phyloP scores from a whole-genome alignment of 116 monocot species.

The Posidonia oceanica region DNA sequence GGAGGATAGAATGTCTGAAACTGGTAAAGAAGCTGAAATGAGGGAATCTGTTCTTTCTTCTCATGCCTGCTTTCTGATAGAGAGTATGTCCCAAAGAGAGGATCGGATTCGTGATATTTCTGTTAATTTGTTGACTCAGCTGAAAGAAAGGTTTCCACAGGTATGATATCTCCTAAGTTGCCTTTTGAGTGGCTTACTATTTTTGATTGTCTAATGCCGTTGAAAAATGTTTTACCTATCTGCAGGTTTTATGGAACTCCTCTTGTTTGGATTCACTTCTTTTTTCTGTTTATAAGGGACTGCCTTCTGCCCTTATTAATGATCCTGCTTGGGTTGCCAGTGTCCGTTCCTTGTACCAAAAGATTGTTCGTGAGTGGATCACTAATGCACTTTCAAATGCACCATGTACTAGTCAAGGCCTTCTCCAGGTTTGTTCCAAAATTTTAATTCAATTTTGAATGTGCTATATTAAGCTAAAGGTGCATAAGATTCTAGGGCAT shows the following conservation, averaged over 20 bases:
- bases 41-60: constrained; percentile 74
- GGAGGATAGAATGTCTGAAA: constrained; percentile 87
- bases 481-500: no score
- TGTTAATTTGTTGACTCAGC: constrained; percentile 62
- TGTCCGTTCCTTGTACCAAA: constrained; percentile 83
- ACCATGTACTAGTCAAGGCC: constrained; percentile 92
- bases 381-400: constrained; percentile 82
- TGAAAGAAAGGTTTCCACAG: constrained; percentile 94
- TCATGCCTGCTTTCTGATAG: constrained; percentile 94
- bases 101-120: constrained; percentile 89
- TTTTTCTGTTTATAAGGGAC: constrained; percentile 77
- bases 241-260: constrained; percentile 94
- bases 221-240: neutral
- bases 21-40: constrained; percentile 67
- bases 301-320: constrained; percentile 69
- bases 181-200: neutral
- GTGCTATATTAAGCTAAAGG: neutral
- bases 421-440: constrained; percentile 67
- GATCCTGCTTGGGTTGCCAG: constrained; percentile 94
- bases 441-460: neutral
- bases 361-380: constrained; percentile 86
- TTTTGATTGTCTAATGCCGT: neutral
- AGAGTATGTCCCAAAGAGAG: constrained; percentile 90
- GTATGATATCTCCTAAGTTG: constrained; percentile 11
- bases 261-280: constrained; percentile 86